Evolutionary conservation across 2,329 filamentous ascomycete species (phyloP).

Genomic region (Sporothrix brunneoviolacea): DNA sequence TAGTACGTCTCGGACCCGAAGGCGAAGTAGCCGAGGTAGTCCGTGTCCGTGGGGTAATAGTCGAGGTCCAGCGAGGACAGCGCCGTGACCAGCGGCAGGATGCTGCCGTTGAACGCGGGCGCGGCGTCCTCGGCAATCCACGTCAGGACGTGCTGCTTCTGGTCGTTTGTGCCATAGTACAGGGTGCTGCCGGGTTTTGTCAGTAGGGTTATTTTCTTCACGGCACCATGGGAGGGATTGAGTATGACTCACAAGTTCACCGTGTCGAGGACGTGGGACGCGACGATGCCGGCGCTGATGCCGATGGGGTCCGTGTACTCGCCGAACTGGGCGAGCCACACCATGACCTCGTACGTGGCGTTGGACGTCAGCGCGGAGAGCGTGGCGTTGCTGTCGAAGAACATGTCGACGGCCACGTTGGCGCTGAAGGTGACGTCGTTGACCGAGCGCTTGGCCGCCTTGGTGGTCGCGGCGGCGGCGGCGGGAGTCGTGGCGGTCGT

Average conservation of each 20-base stretch:
- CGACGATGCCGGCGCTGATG: conserved; percentile 25
- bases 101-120: conserved; percentile 39
- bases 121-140: conserved; percentile 36
- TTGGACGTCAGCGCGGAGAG: conserved; percentile 33
- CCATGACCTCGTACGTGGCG: conserved; percentile 33
- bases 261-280: conserved; percentile 32
- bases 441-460: background rate
- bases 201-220: too few species aligned
- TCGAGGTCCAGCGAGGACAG: conserved; percentile 29
- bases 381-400: conserved; percentile 40
- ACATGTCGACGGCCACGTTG: conserved; percentile 55
- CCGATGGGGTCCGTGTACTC: conserved; percentile 43
- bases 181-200: too few species aligned
- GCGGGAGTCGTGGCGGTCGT: conserved; percentile 30
- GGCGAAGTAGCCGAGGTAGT: conserved; percentile 46
- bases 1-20: conserved; percentile 48
- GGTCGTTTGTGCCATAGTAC: conserved; percentile 34
- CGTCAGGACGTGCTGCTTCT: conserved; percentile 41
- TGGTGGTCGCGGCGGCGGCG: conserved; percentile 26
- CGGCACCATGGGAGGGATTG: too few species aligned
- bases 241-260: too few species aligned
- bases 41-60: conserved; percentile 30
- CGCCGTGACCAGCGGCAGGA: conserved; percentile 37
- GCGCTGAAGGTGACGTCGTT: conserved; percentile 33
- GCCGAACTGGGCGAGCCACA: conserved; percentile 41